Percentiles rank a stretch among this genome's conserved stretches.
Conservation (phyloP, 139 green algal species). For the Chlorella sp. region DNA sequence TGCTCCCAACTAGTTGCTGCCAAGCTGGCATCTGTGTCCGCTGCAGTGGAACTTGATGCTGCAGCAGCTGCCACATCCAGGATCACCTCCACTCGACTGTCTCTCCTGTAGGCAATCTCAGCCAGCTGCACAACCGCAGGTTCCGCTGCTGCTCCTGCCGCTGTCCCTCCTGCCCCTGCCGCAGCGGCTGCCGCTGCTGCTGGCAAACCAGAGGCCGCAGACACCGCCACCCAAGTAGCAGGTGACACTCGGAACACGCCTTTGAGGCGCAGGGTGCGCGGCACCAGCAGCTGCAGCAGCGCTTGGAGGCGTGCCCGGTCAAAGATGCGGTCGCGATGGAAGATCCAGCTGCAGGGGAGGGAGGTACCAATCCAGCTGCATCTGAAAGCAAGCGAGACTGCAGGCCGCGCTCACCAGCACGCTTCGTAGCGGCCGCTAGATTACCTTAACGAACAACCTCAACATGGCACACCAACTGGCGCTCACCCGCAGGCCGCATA, state of each 20-base stretch:
- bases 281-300: conserved; percentile 38
- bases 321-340: conserved; percentile 49
- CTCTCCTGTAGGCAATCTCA: conserved; percentile 23
- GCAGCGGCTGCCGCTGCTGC: no score
- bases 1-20: no score
- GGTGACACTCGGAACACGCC: conserved; percentile 51
- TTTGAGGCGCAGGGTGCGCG: conserved; percentile 41
- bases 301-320: conserved; percentile 27
- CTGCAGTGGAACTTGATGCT: not conserved
- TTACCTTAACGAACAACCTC: not conserved
- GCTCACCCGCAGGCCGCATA: conserved; percentile 14
- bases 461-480: not conserved
- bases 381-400: not conserved
- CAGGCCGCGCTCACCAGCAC: not conserved
- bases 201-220: not conserved
- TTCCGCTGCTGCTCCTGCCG: conserved; percentile 12
- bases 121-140: conserved; percentile 3
- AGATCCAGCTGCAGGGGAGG: conserved; percentile 55
- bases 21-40: not conserved
- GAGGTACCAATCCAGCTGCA: not conserved
- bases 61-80: not conserved
- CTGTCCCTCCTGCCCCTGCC: not conserved
- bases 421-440: not conserved
- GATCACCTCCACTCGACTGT: conserved; percentile 35
- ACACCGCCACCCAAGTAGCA: conserved; percentile 34